A percentile compares a stretch with the other conserved stretches of the same genome.
These are phyloP conservation scores for Monosporascus ibericus DNA, from an alignment of 2,329 filamentous ascomycete genomes.

Conservation along the genomic window DNA sequence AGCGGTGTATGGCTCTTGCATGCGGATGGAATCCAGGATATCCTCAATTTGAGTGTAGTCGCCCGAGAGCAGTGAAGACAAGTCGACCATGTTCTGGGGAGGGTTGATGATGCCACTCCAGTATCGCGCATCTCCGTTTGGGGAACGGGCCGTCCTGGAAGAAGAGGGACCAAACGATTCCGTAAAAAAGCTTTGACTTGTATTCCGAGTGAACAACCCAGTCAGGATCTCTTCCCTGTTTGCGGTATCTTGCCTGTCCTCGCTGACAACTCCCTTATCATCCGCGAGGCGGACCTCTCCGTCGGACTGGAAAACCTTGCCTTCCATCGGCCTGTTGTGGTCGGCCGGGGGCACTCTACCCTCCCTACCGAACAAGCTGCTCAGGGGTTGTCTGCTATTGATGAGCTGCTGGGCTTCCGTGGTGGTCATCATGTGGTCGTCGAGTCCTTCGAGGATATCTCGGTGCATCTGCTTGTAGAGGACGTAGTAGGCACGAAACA, in stretches of 20 bases:
- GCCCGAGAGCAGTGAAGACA: constrained; percentile 23
- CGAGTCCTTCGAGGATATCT: constrained; percentile 72
- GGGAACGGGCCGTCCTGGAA: constrained; percentile 18
- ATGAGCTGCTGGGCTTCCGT: constrained; percentile 72
- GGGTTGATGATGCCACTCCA: constrained; percentile 25
- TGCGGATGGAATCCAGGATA: constrained; percentile 24
- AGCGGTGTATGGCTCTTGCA: constrained; percentile 11
- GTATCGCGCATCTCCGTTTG: constrained; percentile 20
- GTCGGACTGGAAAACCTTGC: constrained; percentile 57
- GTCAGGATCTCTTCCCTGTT: constrained; percentile 56
- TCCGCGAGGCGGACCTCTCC: constrained; percentile 61
- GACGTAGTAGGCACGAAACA: constrained; percentile 89
- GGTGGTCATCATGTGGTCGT: constrained; percentile 71
- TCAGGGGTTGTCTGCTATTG: constrained; percentile 68
- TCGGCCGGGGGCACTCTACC: constrained; percentile 61
- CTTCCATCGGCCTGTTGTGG: constrained; percentile 53
- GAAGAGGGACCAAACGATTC: constrained; percentile 24
- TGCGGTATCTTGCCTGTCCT: constrained; percentile 54
- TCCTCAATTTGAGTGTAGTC: constrained; percentile 24
- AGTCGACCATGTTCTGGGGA: constrained; percentile 23
- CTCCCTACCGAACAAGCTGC: constrained; percentile 67
- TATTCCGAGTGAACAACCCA: constrained; percentile 37
- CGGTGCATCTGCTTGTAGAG: constrained; percentile 84
- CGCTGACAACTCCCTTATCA: constrained; percentile 51
- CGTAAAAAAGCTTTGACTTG: constrained; percentile 25